Conservation (phyloP, 352 stramenopile species). For the Phytophthora fragariae region DNA sequence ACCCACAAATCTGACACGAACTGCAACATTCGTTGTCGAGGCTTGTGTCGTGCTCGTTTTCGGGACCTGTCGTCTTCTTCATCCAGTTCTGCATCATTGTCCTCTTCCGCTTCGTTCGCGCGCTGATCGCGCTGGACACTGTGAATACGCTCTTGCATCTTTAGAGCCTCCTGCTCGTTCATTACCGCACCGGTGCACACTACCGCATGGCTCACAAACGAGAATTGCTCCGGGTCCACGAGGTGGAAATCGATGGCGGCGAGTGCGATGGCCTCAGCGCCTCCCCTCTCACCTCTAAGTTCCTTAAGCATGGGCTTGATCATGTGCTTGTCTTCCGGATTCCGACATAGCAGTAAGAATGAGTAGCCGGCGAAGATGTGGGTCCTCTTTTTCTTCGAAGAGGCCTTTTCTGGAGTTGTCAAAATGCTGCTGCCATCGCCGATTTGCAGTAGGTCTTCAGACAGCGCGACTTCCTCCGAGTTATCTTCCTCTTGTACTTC, state of each 20-base stretch:
- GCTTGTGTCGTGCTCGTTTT: slow-evolving; percentile 33
- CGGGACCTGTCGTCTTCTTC: neutral
- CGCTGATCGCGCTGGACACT: slow-evolving; percentile 27
- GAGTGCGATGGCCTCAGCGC: slow-evolving; percentile 57
- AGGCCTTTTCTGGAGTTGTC: slow-evolving; percentile 1
- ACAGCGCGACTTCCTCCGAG: slow-evolving; percentile 3
- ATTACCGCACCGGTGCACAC: slow-evolving; percentile 61
- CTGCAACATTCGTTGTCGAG: slow-evolving; percentile 45
- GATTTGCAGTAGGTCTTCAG: slow-evolving; percentile 33
- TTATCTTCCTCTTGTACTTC: slow-evolving; percentile 15
- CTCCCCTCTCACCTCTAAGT: slow-evolving; percentile 38
- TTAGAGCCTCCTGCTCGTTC: slow-evolving; percentile 37
- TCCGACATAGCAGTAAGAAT: slow-evolving; percentile 67
- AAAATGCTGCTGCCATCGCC: slow-evolving; percentile 25
- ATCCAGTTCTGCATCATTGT: slow-evolving; percentile 12
- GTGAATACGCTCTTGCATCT: slow-evolving; percentile 42
- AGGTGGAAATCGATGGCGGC: slow-evolving; percentile 55
- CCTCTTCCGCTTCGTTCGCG: neutral
- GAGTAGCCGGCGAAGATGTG: slow-evolving; percentile 55
- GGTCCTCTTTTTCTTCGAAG: slow-evolving; percentile 7
- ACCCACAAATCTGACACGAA: slow-evolving; percentile 82
- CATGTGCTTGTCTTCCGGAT: slow-evolving; percentile 54
- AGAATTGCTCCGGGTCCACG: slow-evolving; percentile 60
- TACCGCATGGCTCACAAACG: slow-evolving; percentile 73
- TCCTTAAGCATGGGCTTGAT: slow-evolving; percentile 51